Evolutionary conservation across 805 yeast genomes (phyloP), one percentile per base, ranked within the genome.

Genomic region (Metschnikowia lochheadii): DNA sequence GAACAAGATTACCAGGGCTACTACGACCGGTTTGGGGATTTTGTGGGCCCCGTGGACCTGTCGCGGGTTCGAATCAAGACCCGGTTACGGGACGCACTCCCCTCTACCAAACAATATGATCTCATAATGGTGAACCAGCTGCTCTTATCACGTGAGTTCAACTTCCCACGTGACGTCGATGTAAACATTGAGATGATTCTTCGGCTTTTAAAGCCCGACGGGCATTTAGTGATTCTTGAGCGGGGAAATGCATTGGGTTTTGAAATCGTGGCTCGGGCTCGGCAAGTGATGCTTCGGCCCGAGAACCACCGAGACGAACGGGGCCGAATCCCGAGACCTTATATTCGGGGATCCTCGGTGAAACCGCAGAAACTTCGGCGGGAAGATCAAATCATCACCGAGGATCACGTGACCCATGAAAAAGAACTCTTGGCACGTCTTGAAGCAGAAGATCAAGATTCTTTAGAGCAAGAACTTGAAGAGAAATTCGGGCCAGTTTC

Each of bases 231-330:
- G 1, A 64, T 94, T 1, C 69, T 91, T 2, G 98, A 94, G 68
- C 76, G 97, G 55, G 99, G 99, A 2, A 87, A 86, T 49, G 89
- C 97, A 0, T 62, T 83, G 32, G 98, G 98, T 0, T 89, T 89
- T 63, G 99, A 94, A 67, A 76, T 82, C 2, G 78, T 90, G 50
- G 95, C 96, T 0, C 75, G 97, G 48, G 97, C 97, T 4, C 77
- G 99, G 61, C 97, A 92, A 64, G 69, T 89, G 3, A 81, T 89
- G 79, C 70, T 92, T n/a, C 81, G 98, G 57, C 97, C 97, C 0
- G 96, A 86, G 58, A 78, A 80, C 5, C 75, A 74, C 57, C 73
- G 67, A 6, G 66, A 68, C 11, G 86, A 82, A 56, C 63, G 68
- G 37, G 85, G 85, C 0, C 84, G 84, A 60, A 76, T 83, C 32